Base-by-base conservation (phyloP, 2,329 filamentous ascomycete species). In the Botryotinia globosa region DNA sequence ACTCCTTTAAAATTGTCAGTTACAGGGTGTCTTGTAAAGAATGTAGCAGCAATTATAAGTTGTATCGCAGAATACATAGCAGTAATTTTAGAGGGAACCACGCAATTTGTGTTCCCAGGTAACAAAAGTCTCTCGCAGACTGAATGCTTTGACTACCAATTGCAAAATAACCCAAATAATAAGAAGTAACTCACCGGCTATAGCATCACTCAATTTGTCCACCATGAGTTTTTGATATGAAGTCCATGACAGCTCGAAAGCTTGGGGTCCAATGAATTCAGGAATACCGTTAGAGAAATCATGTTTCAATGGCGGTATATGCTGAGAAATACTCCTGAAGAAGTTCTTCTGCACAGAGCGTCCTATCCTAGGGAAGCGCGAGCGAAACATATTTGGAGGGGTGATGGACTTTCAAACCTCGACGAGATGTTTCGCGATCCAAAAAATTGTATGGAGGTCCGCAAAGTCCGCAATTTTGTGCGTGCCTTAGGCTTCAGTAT, bases 201-300 rank as follows among this genome's bases (percentile, higher is more conserved):
- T 91, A 79, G 92, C 82, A 73, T 85, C 83, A 82, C 97, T 97
- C 81, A 98, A 87, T 82, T 92, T 92, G 75, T 93, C 85, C 69
- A 94, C 82, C 79, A 95, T 86, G 76, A 91, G 83, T 54, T 84
- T 81, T 86, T 97, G 94, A 84, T 98, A 97, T 80, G 94, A 86
- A 48, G 87, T 91, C 90, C 94, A 99, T 67, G 94, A 90, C 71
- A 93, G 87, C 72, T 91, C 84, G 82, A 92, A 97, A 71, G 88
- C 92, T 68, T 87, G 85, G 2, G 86, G 82, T 44, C 90, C 90
- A 80, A 97, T 85, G 74, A 98, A 86, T 22, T 89, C 88, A n/a
- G 89, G 87, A 9, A 97, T 85, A 73, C 86, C 87, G 62, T 85
- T 73, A 14, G 77, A 76, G 82, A 83, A 86, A 76, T 85, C 80